Percentiles rank a stretch among this genome's conserved stretches.
Evolutionary conservation across 2,329 filamentous ascomycete species (phyloP).

Genomic region (Cladophialophora exuberans): DNA sequence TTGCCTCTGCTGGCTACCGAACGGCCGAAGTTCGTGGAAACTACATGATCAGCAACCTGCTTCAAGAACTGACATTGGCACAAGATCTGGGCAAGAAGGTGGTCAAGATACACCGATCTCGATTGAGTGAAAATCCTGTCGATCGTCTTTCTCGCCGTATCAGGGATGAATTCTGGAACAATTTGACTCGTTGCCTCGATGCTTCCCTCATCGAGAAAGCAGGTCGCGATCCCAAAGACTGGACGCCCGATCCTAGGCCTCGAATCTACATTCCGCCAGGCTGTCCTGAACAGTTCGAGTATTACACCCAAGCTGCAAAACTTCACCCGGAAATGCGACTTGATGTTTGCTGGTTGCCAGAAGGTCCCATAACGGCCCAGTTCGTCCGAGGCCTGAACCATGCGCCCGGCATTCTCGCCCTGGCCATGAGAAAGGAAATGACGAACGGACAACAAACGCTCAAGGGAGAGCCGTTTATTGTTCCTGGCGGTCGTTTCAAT

Average conservation of each 20-base stretch:
- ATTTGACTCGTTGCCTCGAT: constrained; percentile 86
- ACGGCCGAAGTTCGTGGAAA: constrained; percentile 90
- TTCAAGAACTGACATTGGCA: constrained; percentile 91
- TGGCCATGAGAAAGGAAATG: constrained; percentile 79
- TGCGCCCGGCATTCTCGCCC: constrained; percentile 84
- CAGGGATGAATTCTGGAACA: constrained; percentile 88
- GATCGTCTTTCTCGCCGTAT: constrained; percentile 85
- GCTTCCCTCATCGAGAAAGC: constrained; percentile 78
- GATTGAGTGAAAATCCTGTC: constrained; percentile 94
- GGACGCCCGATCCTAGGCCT: constrained; percentile 85
- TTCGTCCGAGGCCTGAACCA: constrained; percentile 81
- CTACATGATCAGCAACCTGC: constrained; percentile 94
- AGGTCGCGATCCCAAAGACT: constrained; percentile 90
- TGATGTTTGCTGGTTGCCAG: constrained; percentile 79
- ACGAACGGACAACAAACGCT: constrained; percentile 71
- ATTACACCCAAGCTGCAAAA: constrained; percentile 79
- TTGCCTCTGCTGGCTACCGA: constrained; percentile 82
- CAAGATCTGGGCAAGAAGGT: constrained; percentile 87
- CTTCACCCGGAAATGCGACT: constrained; percentile 81
- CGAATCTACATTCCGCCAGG: constrained; percentile 88
- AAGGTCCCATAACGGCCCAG: constrained; percentile 71
- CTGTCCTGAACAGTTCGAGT: constrained; percentile 84
- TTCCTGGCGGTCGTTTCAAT: constrained; percentile 96
- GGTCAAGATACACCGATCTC: constrained; percentile 87
- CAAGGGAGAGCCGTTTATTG: constrained; percentile 88